Evolutionary conservation across 2,329 filamentous ascomycete species (phyloP).

Genomic region (Beauveria rudraprayagi): DNA sequence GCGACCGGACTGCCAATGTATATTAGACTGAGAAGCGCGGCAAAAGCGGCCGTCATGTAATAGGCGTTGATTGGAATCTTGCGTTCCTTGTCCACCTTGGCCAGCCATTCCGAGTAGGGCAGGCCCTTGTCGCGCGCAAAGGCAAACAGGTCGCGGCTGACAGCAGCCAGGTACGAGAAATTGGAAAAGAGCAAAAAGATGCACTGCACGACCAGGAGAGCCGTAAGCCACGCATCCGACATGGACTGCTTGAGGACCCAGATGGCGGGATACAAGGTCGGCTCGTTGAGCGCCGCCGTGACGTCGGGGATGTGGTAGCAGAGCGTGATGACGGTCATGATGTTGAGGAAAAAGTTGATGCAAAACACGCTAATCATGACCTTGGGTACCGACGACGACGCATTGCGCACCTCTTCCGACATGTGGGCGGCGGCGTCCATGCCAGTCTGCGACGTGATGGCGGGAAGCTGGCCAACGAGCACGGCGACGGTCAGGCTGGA

Average conservation of each 20-base stretch:
- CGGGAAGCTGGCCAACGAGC: conserved; percentile 13
- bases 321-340: conserved; percentile 8
- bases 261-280: conserved; percentile 11
- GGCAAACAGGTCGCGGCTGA: conserved; percentile 11
- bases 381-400: conserved; percentile 11
- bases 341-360: conserved; percentile 6
- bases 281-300: conserved; percentile 3
- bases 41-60: conserved; percentile 2
- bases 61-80: conserved; percentile 12
- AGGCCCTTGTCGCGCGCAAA: conserved; percentile 12
- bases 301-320: conserved; percentile 13
- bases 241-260: conserved; percentile 9
- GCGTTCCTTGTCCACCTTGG: conserved; percentile 5
- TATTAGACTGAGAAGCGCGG: conserved; percentile 10
- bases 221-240: conserved; percentile 12
- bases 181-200: conserved; percentile 10
- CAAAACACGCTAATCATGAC: conserved; percentile 9
- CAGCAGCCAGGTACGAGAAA: conserved; percentile 12
- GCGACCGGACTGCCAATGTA: conserved; percentile 14
- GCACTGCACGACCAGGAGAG: conserved; percentile 7
- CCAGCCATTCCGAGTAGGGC: conserved; percentile 7
- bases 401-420: conserved; percentile 15
- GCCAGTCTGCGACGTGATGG: conserved; percentile 11
- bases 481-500: conserved; percentile 10
- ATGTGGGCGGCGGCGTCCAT: conserved; percentile 13